A percentile compares a stretch with the other conserved stretches of the same genome.
Evolutionary conservation across 169 alveolate species (phyloP).

Genomic region (Plasmodium yoelii): DNA sequence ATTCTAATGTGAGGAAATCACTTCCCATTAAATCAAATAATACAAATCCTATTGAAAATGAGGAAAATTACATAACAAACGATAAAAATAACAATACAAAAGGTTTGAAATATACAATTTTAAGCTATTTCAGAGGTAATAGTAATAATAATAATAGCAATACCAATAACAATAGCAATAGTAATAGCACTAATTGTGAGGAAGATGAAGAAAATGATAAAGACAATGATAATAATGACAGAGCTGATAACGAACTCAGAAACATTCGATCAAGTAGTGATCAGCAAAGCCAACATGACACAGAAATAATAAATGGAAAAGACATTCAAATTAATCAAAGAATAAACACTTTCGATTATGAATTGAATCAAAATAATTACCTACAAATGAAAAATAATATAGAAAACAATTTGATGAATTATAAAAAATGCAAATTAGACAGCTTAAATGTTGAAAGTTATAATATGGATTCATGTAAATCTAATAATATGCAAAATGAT

Average conservation of each 20-base stretch:
- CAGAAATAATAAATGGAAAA: no score
- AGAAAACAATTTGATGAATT: conserved; percentile 43
- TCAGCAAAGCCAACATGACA: no score
- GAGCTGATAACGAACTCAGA: no score
- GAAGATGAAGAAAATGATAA: background rate
- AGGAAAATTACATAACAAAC: conserved; percentile 7
- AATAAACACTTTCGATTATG: background rate
- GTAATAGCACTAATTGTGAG: background rate
- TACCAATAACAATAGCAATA: background rate
- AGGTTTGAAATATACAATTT: conserved; percentile 15
- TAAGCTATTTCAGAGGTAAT: conserved; percentile 22
- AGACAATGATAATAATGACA: background rate
- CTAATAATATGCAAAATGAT: conserved; percentile 6
- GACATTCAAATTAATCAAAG: no score
- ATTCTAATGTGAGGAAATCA: conserved; percentile 6
- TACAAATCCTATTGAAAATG: conserved; percentile 3
- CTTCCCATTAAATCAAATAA: background rate
- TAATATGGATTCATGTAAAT: conserved; percentile 9
- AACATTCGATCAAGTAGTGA: no score
- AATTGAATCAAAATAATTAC: background rate
- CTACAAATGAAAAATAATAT: conserved; percentile 48
- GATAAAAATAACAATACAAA: conserved; percentile 4
- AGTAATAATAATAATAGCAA: background rate
- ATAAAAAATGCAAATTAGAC: conserved; percentile 37
- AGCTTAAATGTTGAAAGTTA: conserved; percentile 7